These are phyloP conservation scores for Aspergillus terreus DNA, from an alignment of 2,329 filamentous ascomycete genomes.

Conservation along the genomic window DNA sequence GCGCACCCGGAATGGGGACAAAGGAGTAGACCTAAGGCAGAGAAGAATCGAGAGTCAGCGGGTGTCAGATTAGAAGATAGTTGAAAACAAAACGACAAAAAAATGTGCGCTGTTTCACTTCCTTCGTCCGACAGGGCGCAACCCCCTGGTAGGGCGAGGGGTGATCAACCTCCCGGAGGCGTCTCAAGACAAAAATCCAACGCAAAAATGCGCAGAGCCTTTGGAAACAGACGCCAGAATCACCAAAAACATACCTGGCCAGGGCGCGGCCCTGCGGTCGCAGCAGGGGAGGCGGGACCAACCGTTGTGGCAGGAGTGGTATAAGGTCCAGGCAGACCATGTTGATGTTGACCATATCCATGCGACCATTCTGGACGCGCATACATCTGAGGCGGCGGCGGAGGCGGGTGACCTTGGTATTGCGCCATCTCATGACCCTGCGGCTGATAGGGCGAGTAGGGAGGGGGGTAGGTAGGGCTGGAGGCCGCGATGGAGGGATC, in stretches of 20 bases:
- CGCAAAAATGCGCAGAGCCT: slow-evolving; percentile 23
- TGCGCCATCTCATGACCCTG: slow-evolving; percentile 84
- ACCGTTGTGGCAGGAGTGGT: slow-evolving; percentile 54
- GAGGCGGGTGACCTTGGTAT: slow-evolving; percentile 48
- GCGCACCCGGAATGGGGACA: slow-evolving; percentile 91
- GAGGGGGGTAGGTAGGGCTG: slow-evolving; percentile 84
- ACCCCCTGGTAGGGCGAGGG: slow-evolving; percentile 13
- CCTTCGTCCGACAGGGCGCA: slow-evolving; percentile 11
- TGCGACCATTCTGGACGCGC: slow-evolving; percentile 46
- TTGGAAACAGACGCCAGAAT: slow-evolving; percentile 30
- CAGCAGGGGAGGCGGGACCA: slow-evolving; percentile 57
- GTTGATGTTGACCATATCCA: slow-evolving; percentile 44
- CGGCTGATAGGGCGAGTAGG: slow-evolving; percentile 82
- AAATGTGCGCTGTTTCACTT: slow-evolving; percentile 19
- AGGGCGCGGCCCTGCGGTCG: slow-evolving; percentile 58
- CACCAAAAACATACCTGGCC: slow-evolving; percentile 56
- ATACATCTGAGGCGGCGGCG: slow-evolving; percentile 46
- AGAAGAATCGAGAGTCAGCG: neutral
- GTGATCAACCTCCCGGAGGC: slow-evolving; percentile 12
- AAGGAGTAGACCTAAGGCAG: slow-evolving; percentile 83
- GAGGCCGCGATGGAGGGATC: slow-evolving; percentile 95
- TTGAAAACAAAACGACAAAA: slow-evolving; percentile 11
- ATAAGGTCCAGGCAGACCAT: slow-evolving; percentile 48
- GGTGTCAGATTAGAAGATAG: neutral
- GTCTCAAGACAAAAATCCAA: slow-evolving; percentile 28